Evolutionary conservation across 495 filamentous ascomycete species (phyloP).

Genomic region (Tuber indicum): DNA sequence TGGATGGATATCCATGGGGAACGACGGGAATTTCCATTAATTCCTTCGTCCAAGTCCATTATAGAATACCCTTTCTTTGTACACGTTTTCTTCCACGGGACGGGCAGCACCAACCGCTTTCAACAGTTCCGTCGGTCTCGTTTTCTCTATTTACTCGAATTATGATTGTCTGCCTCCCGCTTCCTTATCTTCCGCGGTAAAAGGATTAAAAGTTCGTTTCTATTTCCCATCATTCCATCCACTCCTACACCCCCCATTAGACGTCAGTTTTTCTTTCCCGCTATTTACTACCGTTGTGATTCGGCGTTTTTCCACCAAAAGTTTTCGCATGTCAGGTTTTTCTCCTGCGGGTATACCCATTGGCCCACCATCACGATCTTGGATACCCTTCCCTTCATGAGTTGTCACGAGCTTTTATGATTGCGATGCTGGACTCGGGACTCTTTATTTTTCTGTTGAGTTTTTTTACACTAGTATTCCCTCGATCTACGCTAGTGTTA

Average conservation of each 20-base stretch:
- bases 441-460: neutral
- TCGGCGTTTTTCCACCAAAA: neutral
- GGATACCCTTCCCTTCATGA: neutral
- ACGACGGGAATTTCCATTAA: neutral
- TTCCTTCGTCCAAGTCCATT: neutral
- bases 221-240: neutral
- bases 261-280: neutral
- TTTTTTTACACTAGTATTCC: no score
- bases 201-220: neutral
- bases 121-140: neutral
- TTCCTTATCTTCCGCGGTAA: neutral
- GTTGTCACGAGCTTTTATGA: neutral
- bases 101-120: neutral
- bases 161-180: no score
- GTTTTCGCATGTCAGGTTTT: neutral
- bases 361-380: neutral
- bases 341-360: neutral
- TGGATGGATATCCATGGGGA: neutral
- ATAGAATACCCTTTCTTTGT: neutral
- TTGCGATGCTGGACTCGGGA: neutral
- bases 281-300: no score
- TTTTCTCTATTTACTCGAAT: neutral
- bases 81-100: neutral
- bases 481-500: no score
- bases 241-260: neutral